Conservation (phyloP, 805 yeast species). For the Yarrowia porcina region DNA sequence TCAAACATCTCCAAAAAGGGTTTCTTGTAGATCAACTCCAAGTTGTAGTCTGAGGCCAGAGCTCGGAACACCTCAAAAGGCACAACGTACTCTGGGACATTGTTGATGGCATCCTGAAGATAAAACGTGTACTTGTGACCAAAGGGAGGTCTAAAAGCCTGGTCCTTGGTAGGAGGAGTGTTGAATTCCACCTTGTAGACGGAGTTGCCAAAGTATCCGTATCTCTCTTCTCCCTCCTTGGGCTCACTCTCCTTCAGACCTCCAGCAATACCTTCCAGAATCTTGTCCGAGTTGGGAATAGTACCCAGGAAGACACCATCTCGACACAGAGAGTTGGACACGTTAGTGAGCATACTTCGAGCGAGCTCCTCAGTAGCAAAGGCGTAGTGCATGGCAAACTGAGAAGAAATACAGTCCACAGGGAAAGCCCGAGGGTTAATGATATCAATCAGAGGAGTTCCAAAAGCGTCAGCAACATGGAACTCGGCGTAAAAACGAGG, state of each 20-base stretch:
- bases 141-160: constrained; percentile 67
- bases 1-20: constrained; percentile 80
- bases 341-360: constrained; percentile 66
- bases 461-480: constrained; percentile 90
- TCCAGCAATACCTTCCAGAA: constrained; percentile 49
- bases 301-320: constrained; percentile 95
- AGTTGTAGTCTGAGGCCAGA: constrained; percentile 77
- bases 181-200: constrained; percentile 79
- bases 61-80: constrained; percentile 86
- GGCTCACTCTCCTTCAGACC: constrained; percentile 45
- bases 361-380: constrained; percentile 82
- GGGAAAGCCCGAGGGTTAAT: constrained; percentile 75
- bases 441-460: constrained; percentile 61
- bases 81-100: constrained; percentile 95
- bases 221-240: constrained; percentile 48
- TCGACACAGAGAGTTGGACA: constrained; percentile 65
- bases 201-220: constrained; percentile 68
- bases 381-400: constrained; percentile 93
- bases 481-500: constrained; percentile 71
- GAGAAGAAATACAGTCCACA: constrained; percentile 84
- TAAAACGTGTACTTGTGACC: constrained; percentile 83
- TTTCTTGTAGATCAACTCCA: constrained; percentile 67
- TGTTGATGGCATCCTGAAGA: constrained; percentile 88
- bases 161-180: constrained; percentile 71
- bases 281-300: constrained; percentile 85